Base-by-base conservation (phyloP, 345 rosid species). In the Melaleuca quinquenervia region DNA sequence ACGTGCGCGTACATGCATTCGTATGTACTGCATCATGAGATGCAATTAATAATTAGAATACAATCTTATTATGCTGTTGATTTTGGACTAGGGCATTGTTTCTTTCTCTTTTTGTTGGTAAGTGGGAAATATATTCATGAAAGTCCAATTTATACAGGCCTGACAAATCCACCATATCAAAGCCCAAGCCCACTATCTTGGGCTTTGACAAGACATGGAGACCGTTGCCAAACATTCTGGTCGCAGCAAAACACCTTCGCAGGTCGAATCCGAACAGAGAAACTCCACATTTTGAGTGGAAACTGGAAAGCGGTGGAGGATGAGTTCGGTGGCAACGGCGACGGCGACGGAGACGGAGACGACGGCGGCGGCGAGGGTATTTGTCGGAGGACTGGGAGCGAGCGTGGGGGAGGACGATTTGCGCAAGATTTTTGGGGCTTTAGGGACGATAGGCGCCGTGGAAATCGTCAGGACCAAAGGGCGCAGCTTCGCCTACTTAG, bases 401-500 rank as follows among this genome's bases (percentile, higher is more conserved):
- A 90, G 88, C 54, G 96, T 95, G 13, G 92, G 90, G 16, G 88
- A 62, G 84, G 95, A 93, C 64, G 99, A 96, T 86, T 90, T 97
- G 48, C 87, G 53, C 50, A 92, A 89, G 83, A 89, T 93, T 13
- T 94, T 97, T 86, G 92, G 93, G 55, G 84, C 94, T 5, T 82
- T 91, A 36, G 98, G 98, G 24, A 82, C 41, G 9, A 92, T 94
- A 0, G 88, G 91, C 74, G 86, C 91, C 5, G 89, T 96, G 1
- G 96, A 96, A 6, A 91, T 97, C 44, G 86, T 95, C 29, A 91
- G 97, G 86, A 93, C 94, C 78, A 97, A 96, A 95, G 95, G 98
- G 85, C 98, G 99, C 80, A 90, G 98, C 90, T 94, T 97, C n/a
- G 99, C 96, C 50, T 95, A 94, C 84, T 87, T 95, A 76, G 94